These are phyloP conservation scores for Tulasnella sp. DNA, from an alignment of 768 basidiomycete species.

Conservation along the genomic window DNA sequence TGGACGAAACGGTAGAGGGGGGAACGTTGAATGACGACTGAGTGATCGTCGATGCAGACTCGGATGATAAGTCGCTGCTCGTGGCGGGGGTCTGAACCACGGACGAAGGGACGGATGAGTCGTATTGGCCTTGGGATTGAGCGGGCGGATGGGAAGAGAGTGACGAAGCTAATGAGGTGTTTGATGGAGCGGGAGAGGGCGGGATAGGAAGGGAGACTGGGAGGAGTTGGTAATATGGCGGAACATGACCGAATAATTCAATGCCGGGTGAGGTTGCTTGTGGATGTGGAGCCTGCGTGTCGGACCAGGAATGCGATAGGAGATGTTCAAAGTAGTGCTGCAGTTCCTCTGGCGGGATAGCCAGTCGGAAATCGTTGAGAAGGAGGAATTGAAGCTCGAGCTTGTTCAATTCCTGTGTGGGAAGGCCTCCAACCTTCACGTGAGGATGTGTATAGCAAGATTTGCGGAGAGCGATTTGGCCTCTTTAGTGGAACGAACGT, in stretches of 20 bases:
- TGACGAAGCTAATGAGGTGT: background rate
- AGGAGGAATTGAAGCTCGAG: slow-evolving; percentile 96
- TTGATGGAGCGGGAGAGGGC: slow-evolving; percentile 3
- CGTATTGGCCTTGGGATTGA: background rate
- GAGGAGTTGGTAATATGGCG: background rate
- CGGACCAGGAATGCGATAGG: slow-evolving; percentile 47
- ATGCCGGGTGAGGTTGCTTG: background rate
- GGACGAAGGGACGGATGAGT: background rate
- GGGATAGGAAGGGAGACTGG: background rate
- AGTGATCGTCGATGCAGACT: slow-evolving; percentile 11
- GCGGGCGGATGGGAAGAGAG: background rate
- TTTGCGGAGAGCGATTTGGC: slow-evolving; percentile 24
- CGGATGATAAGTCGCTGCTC: background rate
- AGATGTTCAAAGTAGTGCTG: slow-evolving; percentile 92
- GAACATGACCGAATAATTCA: slow-evolving; percentile 18
- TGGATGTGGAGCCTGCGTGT: background rate
- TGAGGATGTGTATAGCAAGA: background rate
- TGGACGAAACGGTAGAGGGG: background rate
- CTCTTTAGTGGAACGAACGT: background rate
- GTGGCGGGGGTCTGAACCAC: slow-evolving; percentile 11
- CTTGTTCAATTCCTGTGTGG: slow-evolving; percentile 87
- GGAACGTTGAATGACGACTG: background rate
- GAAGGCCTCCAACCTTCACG: slow-evolving; percentile 86
- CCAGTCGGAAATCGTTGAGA: slow-evolving; percentile 89
- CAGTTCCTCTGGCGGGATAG: slow-evolving; percentile 86